Evolutionary conservation across 2,329 filamentous ascomycete species (phyloP).

Genomic region (Phaeomoniella chlamydospora): DNA sequence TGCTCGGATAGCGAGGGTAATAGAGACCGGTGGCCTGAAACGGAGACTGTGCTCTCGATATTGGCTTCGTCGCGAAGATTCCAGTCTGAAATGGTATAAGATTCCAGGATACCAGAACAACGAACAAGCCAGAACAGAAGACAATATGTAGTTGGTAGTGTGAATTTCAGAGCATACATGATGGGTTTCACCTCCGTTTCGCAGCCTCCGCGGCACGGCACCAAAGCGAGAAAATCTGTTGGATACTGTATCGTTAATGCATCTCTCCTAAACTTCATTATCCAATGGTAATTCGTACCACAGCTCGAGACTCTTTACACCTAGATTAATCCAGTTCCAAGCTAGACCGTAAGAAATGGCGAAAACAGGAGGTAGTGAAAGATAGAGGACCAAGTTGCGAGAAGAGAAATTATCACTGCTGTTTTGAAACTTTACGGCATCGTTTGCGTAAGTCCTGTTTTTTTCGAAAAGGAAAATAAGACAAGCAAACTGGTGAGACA

Average conservation of each 20-base stretch:
- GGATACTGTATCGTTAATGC: constrained; percentile 2
- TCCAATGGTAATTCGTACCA: no score
- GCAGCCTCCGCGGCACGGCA: no score
- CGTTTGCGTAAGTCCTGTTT: no score
- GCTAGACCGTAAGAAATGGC: constrained; percentile 40
- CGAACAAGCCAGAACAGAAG: not conserved
- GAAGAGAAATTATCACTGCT: not conserved
- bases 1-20: not conserved
- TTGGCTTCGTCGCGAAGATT: not conserved
- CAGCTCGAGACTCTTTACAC: constrained; percentile 44
- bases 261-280: no score
- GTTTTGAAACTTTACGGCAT: no score
- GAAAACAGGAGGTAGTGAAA: constrained; percentile 31
- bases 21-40: not conserved
- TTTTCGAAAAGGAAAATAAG: no score
- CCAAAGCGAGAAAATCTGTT: constrained; percentile 2
- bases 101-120: not conserved
- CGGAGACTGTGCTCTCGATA: not conserved
- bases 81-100: not conserved
- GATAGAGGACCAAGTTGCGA: not conserved
- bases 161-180: no score
- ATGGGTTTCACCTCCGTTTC: constrained; percentile 1
- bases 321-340: constrained; percentile 47
- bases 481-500: no score
- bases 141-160: no score